Evolutionary conservation across 2,329 filamentous ascomycete genomes (phyloP), one percentile per base, ranked within the genome.

Genomic region (Chrysoporthe deuterocubensis): DNA sequence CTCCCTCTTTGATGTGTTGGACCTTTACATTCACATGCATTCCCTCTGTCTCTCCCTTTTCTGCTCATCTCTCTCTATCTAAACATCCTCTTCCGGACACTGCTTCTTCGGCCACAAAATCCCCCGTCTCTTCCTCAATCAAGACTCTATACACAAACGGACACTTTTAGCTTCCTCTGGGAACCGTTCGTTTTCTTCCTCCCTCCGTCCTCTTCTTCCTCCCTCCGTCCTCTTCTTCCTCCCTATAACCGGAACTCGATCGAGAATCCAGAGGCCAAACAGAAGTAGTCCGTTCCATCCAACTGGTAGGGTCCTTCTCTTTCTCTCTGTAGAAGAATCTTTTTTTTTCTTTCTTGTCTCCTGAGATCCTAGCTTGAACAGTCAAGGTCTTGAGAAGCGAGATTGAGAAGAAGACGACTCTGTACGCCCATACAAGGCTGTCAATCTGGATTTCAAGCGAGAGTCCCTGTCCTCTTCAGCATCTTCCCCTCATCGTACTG

Each of bases 371-470:
- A 5, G 40, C 63, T 57, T 37, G 56, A 9, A 37, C 8, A 48
- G 32, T 62, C 60, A 62, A 48, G 44, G 86, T 74, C 67, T 72
- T 57, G 62, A 72, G 78, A 77, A 78, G 2, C 77, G 81, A 80
- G 80, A 79, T 80, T 75, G 79, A 81, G 76, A 76, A 78, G 80
- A 78, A 81, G 79, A 80, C 75, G 75, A 80, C 79, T 81, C 78
- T 79, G 68, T 6, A 65, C 76, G 76, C 78, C 77, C 79, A 76
- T 74, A 76, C 84, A 89, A 92, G 90, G 90, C 91, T 91, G 93
- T 86, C 93, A 97, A 93, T 87, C 94, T 97, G 94, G 94, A 97
- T 93, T 97, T 96, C 94, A 97, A 92, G 94, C 94, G 85, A 92
- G 94, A 85, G 92, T 97, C 85, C 93, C 95, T 88, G 96, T 98